Evolutionary conservation across 2,329 filamentous ascomycete genomes (phyloP).

Genomic region (Emmonsiellopsis sp.): DNA sequence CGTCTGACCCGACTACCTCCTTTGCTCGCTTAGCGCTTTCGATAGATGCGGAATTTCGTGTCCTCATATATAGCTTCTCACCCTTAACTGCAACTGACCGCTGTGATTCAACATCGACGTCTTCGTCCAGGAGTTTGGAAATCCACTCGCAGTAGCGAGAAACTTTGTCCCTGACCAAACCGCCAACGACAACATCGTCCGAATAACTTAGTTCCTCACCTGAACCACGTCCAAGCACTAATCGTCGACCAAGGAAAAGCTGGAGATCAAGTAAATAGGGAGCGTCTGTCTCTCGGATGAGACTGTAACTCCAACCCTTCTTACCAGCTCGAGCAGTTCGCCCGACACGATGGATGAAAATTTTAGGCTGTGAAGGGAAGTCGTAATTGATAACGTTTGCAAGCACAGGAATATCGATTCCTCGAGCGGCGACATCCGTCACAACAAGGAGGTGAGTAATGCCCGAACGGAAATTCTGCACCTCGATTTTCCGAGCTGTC

Average conservation of each 20-base stretch:
- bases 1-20: constrained; percentile 60
- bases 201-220: constrained; percentile 59
- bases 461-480: constrained; percentile 79
- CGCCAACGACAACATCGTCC: constrained; percentile 74
- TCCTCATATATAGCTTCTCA: constrained; percentile 85
- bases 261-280: constrained; percentile 92
- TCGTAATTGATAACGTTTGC: constrained; percentile 99
- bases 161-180: constrained; percentile 62
- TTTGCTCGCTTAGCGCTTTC: constrained; percentile 86
- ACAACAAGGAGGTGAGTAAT: constrained; percentile 86
- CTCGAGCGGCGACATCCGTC: constrained; percentile 90
- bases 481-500: constrained; percentile 81
- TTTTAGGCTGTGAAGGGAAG: constrained; percentile 91
- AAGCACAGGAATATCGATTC: constrained; percentile 93
- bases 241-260: constrained; percentile 77
- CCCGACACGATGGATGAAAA: constrained; percentile 93
- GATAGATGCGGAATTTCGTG: constrained; percentile 77
- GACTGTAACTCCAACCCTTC: constrained; percentile 88
- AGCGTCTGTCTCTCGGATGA: constrained; percentile 77
- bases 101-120: constrained; percentile 62
- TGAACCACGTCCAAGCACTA: constrained; percentile 63
- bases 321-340: constrained; percentile 90
- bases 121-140: constrained; percentile 66
- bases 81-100: constrained; percentile 72
- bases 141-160: constrained; percentile 75